phyloP scores from a whole-genome alignment of 1,139 yeast species.

The Geotrichum phurueaensis region DNA sequence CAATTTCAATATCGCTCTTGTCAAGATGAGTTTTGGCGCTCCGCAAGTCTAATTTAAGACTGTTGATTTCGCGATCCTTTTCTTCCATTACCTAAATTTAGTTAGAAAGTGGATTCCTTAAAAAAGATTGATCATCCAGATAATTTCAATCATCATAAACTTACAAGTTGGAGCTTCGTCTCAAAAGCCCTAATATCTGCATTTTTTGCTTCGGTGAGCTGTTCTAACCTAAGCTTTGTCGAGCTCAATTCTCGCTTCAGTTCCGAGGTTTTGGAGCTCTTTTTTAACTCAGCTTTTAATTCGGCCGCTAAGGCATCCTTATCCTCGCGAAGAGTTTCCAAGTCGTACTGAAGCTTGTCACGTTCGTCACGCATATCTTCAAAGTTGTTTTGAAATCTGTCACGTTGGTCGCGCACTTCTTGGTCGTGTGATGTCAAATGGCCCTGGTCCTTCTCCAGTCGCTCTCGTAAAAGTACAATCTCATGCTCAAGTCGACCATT shows the following conservation, averaged over 20 bases:
- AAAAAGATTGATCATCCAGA: not conserved
- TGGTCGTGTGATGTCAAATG: not conserved
- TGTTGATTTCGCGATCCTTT: conserved; percentile 12
- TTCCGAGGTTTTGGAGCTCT: conserved; percentile 16
- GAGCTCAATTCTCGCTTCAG: conserved; percentile 6
- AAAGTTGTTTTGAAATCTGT: not conserved
- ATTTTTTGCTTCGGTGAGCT: conserved; percentile 20
- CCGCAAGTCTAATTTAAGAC: conserved; percentile 10
- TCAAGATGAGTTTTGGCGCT: conserved; percentile 8
- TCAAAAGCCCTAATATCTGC: conserved; percentile 5
- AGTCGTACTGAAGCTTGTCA: not conserved
- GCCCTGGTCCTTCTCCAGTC: not conserved
- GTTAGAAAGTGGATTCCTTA: not conserved
- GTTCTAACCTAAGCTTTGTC: conserved; percentile 20
- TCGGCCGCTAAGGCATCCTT: not conserved
- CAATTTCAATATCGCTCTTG: conserved; percentile 12
- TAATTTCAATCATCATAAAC: not conserved
- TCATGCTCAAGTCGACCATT: not conserved
- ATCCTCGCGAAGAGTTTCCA: not conserved
- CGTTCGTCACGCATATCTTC: not conserved
- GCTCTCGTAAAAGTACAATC: not conserved
- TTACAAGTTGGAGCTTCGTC: not conserved
- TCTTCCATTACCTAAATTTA: conserved; percentile 25
- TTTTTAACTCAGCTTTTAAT: conserved; percentile 17
- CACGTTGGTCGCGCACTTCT: not conserved